Percentiles rank a stretch among this genome's conserved stretches.
phyloP scores from a whole-genome alignment of 2,329 filamentous ascomycete genomes.

The Trichothecium roseum region DNA sequence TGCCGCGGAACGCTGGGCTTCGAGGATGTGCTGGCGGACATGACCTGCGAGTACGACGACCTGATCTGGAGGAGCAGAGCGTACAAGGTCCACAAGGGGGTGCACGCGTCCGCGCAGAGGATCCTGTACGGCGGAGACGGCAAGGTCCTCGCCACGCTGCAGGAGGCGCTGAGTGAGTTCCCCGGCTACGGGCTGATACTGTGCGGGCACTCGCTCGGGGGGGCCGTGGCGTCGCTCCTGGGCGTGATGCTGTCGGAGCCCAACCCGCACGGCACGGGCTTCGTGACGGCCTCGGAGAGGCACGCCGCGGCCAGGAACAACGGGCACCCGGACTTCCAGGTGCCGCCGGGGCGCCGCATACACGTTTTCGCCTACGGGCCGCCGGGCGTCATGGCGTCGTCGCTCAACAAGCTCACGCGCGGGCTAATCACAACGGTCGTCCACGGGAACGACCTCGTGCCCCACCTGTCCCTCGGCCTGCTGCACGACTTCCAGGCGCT shows the following conservation, averaged over 20 bases:
- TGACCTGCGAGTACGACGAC: conserved; percentile 65
- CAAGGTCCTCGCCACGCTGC: conserved; percentile 54
- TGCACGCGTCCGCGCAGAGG: conserved; percentile 59
- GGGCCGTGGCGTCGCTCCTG: conserved; percentile 58
- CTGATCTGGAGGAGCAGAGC: conserved; percentile 50
- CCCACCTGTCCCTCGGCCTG: conserved; percentile 61
- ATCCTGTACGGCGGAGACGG: conserved; percentile 59
- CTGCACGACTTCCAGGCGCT: conserved; percentile 67
- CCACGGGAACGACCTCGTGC: conserved; percentile 64
- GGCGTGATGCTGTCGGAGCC: conserved; percentile 63
- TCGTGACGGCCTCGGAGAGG: conserved; percentile 45
- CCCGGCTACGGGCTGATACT: conserved; percentile 60
- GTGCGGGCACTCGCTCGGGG: conserved; percentile 60
- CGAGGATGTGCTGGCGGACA: conserved; percentile 62
- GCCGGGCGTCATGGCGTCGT: conserved; percentile 60
- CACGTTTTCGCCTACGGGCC: conserved; percentile 75
- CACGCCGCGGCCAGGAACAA: not conserved
- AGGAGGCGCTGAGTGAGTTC: conserved; percentile 54
- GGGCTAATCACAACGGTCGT: conserved; percentile 67
- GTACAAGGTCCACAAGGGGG: conserved; percentile 65
- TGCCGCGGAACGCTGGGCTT: conserved; percentile 64
- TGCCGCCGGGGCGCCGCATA: conserved; percentile 59
- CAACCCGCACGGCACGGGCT: conserved; percentile 41
- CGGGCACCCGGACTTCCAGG: conserved; percentile 27
- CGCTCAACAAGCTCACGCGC: conserved; percentile 58